Conservation (phyloP, 176 grass and related monocot species). For the Rhynchospora tenuis region DNA sequence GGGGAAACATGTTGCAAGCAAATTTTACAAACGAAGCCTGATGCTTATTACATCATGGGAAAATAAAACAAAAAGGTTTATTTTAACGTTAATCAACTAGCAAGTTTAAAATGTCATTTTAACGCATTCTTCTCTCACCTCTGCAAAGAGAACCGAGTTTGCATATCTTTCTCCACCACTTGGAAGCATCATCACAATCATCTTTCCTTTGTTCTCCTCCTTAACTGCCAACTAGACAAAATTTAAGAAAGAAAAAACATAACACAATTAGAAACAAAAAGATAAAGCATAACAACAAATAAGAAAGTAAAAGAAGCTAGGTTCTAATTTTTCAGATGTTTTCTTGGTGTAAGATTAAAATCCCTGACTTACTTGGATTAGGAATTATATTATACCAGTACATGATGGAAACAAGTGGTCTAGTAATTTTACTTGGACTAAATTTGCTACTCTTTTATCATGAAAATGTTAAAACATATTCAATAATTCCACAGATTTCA, state of each 20-base stretch:
- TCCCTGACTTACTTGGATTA: background rate
- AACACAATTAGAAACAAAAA: background rate
- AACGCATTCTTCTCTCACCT: constrained; percentile 50
- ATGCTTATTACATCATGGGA: too few relatives aligned
- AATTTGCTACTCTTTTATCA: background rate
- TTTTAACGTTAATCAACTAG: background rate
- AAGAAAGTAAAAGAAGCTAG: background rate
- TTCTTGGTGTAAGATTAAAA: background rate
- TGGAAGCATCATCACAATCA: constrained; percentile 66
- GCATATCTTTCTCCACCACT: constrained; percentile 57
- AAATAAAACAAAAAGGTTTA: background rate
- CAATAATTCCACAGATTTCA: too few relatives aligned
- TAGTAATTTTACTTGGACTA: background rate
- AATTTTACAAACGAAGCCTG: background rate
- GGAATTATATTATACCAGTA: background rate
- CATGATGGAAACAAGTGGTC: background rate
- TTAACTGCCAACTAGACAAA: constrained; percentile 36
- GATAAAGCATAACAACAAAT: background rate
- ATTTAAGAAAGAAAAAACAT: background rate
- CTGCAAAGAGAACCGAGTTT: constrained; percentile 55
- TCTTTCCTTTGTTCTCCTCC: constrained; percentile 55
- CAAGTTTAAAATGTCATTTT: constrained; percentile 50
- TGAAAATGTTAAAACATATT: background rate
- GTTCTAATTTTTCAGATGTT: background rate
- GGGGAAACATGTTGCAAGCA: background rate